Base-by-base conservation (phyloP, 768 basidiomycete species). In the Termitomyces sp. region DNA sequence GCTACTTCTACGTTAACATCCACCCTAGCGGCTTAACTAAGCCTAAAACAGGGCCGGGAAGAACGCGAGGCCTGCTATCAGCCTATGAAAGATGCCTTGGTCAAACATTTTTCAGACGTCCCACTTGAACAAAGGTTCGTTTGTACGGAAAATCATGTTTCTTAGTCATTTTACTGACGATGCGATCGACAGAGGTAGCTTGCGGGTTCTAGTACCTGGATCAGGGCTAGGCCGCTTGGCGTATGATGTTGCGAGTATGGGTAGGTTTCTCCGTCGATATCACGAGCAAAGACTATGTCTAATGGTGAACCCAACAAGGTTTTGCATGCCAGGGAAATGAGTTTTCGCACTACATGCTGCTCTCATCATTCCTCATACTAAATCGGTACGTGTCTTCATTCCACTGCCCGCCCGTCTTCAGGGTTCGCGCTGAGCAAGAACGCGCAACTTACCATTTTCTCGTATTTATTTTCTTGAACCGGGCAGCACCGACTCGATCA, bases 301-400 rank as follows among this genome's bases (percentile, higher is more conserved):
- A 48, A 57, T 20, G 17, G 31, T 32, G 3, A 5, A 11, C 11
- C 14, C 9, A 6, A 32, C 43, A 63, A 94, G 95, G 95, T 4
- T 98, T 94, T 66, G 76, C 89, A 1, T 94, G 91, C 65, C 95
- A 96, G 73, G 95, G 91, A 25, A 97, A 97, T 70, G 96, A 98
- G 73, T 97, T 97, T 71, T 94, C 92, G 37, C 91, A 96, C 65
- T 94, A 93, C 73, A 96, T 96, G 94, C 82, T 98, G 12, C 84
- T 98, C 5, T 80, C 91, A 2, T 97, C 96, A 4, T 89, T 88
- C 69, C 91, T 90, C 71, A 86, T 97, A 20, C 77, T 98, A 53
- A 98, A 98, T 70, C 83, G 83, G 94, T 94, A 67, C 10, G 82
- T 49, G 7, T 48, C 10, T 40, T 52, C 56, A 17, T 54, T 14